These are phyloP conservation scores for Saccharum officinarum DNA, from an alignment of 176 grass and related monocot species.

Conservation along the genomic window DNA sequence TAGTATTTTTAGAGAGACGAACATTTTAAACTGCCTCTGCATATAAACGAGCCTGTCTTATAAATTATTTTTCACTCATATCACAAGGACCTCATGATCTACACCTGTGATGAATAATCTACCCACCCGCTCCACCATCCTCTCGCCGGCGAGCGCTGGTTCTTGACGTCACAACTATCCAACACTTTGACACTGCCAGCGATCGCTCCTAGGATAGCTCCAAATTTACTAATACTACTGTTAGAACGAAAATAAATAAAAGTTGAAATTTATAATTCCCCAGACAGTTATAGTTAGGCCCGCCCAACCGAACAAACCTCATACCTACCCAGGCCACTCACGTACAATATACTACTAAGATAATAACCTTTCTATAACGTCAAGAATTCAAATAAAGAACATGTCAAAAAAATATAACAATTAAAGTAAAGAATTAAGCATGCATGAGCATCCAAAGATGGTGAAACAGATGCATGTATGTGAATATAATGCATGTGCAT, in stretches of 20 bases:
- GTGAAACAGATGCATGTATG: neutral
- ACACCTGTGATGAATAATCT: neutral
- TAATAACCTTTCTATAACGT: neutral
- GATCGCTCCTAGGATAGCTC: neutral
- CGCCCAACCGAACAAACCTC: neutral
- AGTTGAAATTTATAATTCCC: neutral
- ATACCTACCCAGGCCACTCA: slow-evolving; percentile 6
- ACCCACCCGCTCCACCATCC: neutral
- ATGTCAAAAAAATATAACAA: neutral
- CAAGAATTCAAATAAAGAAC: neutral
- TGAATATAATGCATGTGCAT: neutral
- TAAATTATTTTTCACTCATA: neutral
- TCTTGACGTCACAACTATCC: too few species aligned
- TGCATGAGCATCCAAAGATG: neutral
- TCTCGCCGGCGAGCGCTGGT: neutral
- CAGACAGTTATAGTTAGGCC: slow-evolving; percentile 9
- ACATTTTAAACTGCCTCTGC: too few species aligned
- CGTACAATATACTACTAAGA: neutral
- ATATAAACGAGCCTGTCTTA: too few species aligned
- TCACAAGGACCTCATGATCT: neutral
- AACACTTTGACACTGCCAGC: neutral
- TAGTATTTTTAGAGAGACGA: too few species aligned
- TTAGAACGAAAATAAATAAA: neutral
- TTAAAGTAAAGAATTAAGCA: neutral
- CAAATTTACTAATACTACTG: neutral